Evolutionary conservation across 2,329 filamentous ascomycete genomes (phyloP), one percentile per base, ranked within the genome.

Genomic region (Phoma sp.): DNA sequence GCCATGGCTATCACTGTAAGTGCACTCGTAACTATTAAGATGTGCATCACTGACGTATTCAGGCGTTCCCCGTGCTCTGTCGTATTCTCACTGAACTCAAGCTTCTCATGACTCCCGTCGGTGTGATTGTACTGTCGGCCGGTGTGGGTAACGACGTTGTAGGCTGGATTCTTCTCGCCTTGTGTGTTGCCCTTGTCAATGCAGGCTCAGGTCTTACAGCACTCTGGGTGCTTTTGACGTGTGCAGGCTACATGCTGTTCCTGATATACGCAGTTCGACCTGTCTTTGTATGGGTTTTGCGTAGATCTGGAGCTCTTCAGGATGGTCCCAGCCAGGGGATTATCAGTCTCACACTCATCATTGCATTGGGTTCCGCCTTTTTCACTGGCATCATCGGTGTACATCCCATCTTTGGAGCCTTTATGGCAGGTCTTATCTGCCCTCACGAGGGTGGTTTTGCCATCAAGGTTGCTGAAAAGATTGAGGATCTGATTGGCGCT

Each of bases 141-240:
- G 94, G 94, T 46, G 92, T 97, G 13, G 92, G 91, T 1, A 97
- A 98, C 72, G 94, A 98, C 70, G 92, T 95, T 15, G 86, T 89
- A 3, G 74, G 91, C 53, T 98, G 94, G 94, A 88, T 97, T 62
- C 81, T 98, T 15, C 86, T 98, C 22, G 94, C 94, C 0, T 87
- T 98, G 25, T 97, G 94, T 64, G 93, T 98, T 31, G 91, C 94
- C 0, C 83, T 98, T 24, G 93, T 96, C 68, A 98, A 98, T 70
- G 92, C 93, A 27, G 87, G 87, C 15, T 88, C 84, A 39, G 94
- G 94, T 0, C 74, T 98, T 19, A 88, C 91, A 0, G 92, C 94
- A 0, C 82, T 98, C 0, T 98, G 87, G 77, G 92, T 96, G 6
- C 78, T 98, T 6, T 82, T 98, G 12, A 86, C 88, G 22, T 87